These are phyloP conservation scores for Schizopora paradoxa DNA, from an alignment of 1,284 basidiomycete genomes.

Conservation along the genomic window DNA sequence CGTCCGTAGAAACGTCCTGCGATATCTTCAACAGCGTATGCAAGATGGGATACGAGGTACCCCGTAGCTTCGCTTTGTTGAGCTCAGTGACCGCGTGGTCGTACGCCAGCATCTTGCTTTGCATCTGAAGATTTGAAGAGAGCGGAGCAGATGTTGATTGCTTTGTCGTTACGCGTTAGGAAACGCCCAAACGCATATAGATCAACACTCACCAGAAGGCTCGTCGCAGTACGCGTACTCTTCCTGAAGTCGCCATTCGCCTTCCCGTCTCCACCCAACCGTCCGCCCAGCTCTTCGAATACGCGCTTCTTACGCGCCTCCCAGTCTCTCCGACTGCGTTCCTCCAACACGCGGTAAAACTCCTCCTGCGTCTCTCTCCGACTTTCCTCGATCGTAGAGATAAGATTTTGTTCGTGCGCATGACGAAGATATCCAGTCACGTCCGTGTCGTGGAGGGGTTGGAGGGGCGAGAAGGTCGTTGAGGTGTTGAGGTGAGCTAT, in stretches of 20 bases:
- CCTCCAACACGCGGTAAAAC: constrained; percentile 78
- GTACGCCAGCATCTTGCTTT: constrained; percentile 95
- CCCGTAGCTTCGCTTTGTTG: constrained; percentile 67
- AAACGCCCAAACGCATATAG: neutral
- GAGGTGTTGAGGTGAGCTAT: constrained; percentile 80
- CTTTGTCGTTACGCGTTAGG: neutral
- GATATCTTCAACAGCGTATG: constrained; percentile 66
- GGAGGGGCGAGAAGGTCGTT: constrained; percentile 83
- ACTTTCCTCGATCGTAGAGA: constrained; percentile 89
- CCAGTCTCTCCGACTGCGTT: constrained; percentile 79
- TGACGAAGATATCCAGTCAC: constrained; percentile 85
- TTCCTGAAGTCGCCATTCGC: constrained; percentile 48
- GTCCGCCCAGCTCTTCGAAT: constrained; percentile 83
- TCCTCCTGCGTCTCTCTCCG: constrained; percentile 80
- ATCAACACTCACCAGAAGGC: constrained; percentile 41
- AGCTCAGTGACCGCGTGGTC: constrained; percentile 73
- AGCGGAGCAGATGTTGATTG: constrained; percentile 13
- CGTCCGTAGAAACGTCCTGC: constrained; percentile 49
- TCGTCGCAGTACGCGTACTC: constrained; percentile 50
- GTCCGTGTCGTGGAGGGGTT: constrained; percentile 87
- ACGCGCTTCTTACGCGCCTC: constrained; percentile 84
- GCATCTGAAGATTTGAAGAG: constrained; percentile 63
- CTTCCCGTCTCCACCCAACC: constrained; percentile 50
- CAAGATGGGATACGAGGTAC: constrained; percentile 69
- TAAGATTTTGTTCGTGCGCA: constrained; percentile 90